phyloP scores from a whole-genome alignment of 495 filamentous ascomycete genomes.

The Aspergillus indologenus region DNA sequence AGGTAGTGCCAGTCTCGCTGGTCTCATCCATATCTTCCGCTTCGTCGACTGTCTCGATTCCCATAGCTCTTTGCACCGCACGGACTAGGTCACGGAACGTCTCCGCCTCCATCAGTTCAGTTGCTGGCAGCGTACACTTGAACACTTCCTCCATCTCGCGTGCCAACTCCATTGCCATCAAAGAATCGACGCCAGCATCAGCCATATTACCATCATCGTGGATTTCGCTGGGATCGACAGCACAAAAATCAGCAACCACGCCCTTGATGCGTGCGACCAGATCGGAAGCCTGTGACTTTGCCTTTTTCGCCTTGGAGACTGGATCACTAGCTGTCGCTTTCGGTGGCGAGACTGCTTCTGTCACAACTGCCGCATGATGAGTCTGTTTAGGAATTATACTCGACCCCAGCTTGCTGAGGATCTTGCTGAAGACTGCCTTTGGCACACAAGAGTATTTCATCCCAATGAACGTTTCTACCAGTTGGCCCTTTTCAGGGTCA shows the following conservation, averaged over 20 bases:
- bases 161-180: slow-evolving; percentile 54
- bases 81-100: slow-evolving; percentile 19
- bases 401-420: slow-evolving; percentile 18
- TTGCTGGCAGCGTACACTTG: slow-evolving; percentile 33
- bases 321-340: neutral
- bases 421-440: slow-evolving; percentile 42
- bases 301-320: neutral
- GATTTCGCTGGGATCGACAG: slow-evolving; percentile 43
- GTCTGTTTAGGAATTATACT: neutral
- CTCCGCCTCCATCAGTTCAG: slow-evolving; percentile 37
- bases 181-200: slow-evolving; percentile 54
- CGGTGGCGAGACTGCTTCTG: neutral
- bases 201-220: slow-evolving; percentile 34
- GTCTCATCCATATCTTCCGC: neutral
- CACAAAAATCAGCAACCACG: slow-evolving; percentile 33
- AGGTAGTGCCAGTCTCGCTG: neutral
- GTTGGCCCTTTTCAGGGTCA: slow-evolving; percentile 33
- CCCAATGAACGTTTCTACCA: slow-evolving; percentile 51
- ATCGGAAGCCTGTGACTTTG: neutral
- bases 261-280: slow-evolving; percentile 15
- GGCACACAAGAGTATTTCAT: slow-evolving; percentile 44
- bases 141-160: slow-evolving; percentile 47
- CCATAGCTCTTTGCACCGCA: slow-evolving; percentile 11
- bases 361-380: neutral
- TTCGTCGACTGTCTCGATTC: neutral